Evolutionary conservation across 805 yeast genomes (phyloP).

Genomic region (Scheffersomyces amazonensis): DNA sequence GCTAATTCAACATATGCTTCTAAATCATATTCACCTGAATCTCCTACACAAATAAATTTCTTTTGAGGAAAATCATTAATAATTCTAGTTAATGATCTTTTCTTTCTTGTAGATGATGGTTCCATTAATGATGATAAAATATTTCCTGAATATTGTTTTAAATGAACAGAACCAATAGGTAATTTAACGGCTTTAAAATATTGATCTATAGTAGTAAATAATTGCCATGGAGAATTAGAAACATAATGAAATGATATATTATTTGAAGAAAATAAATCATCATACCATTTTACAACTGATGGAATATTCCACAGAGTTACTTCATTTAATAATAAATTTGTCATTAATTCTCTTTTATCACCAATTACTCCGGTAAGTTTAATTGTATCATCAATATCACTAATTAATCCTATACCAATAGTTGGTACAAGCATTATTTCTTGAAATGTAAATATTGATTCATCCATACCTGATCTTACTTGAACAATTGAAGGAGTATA

Average conservation of each 20-base stretch:
- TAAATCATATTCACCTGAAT: slow-evolving; percentile 91
- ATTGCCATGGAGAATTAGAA: slow-evolving; percentile 93
- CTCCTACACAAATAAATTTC: slow-evolving; percentile 84
- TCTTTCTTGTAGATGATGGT: slow-evolving; percentile 81
- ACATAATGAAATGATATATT: slow-evolving; percentile 83
- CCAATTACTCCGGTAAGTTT: slow-evolving; percentile 88
- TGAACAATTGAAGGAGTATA: slow-evolving; percentile 62
- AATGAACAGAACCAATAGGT: slow-evolving; percentile 81
- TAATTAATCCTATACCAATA: slow-evolving; percentile 68
- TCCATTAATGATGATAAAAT: slow-evolving; percentile 79
- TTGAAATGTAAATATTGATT: slow-evolving; percentile 44
- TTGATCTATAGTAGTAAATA: slow-evolving; percentile 57
- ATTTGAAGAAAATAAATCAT: slow-evolving; percentile 37
- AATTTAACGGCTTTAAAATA: slow-evolving; percentile 55
- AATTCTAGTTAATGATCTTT: slow-evolving; percentile 58
- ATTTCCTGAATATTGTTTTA: slow-evolving; percentile 85
- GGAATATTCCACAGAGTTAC: slow-evolving; percentile 68
- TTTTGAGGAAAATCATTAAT: slow-evolving; percentile 72
- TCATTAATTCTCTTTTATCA: slow-evolving; percentile 78
- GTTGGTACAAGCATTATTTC: slow-evolving; percentile 41
- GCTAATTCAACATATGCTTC: slow-evolving; percentile 86
- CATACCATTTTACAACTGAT: slow-evolving; percentile 72
- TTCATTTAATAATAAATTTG: slow-evolving; percentile 70
- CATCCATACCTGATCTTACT: slow-evolving; percentile 46
- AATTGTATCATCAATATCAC: slow-evolving; percentile 94